Evolutionary conservation across 2,329 filamentous ascomycete species (phyloP), one percentile per base, ranked within the genome.

Genomic region (Xylariomycetidae sp.): DNA sequence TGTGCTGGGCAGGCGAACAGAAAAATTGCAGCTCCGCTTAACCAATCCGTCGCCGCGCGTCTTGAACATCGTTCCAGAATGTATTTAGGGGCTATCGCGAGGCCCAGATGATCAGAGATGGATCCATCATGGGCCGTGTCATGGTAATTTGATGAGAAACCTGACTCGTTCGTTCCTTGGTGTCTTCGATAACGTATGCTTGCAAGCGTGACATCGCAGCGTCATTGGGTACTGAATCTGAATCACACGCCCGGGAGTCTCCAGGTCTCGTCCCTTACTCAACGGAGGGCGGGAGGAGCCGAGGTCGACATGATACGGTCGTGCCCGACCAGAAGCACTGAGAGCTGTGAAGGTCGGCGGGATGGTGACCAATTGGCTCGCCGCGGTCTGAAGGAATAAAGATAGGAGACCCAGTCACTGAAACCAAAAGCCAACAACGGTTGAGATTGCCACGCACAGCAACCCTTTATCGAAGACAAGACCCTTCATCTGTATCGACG

Each of bases 401-500:
- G 64, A 45, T 70, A 72, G 25, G 50, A 49, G 41, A 70, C 51
- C 70, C 72, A 74, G 33, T 58, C 55, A 40, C 57, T 42, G 37
- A 72, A 61, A 36, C 61, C 54, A 46, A 73, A 74, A 37, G 41
- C 49, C 41, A 53, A 49, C 47, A 74, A 51, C 30, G 61, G 58
- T 18, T 61, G 59, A 41, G 48, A 56, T 50, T 54, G 60, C 61
- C 62, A 62, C 40, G 58, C 53, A 46, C 53, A 61, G 53, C 58
- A 66, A 46, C 64, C 66, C 54, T 61, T 61, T 56, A 59, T 57
- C 65, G 62, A 70, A 72, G 71, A 74, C 66, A 67, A 40, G 13
- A 73, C 60, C 23, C 46, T 74, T 77, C 71, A 77, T 51, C 69
- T 63, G 47, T 67, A 64, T 31, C 58, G 59, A 34, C 43, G 49